A percentile compares a stretch with the other conserved stretches of the same genome.
Evolutionary conservation across 441 rosid genomes (phyloP).

Genomic region (Bruguiera hainesii): DNA sequence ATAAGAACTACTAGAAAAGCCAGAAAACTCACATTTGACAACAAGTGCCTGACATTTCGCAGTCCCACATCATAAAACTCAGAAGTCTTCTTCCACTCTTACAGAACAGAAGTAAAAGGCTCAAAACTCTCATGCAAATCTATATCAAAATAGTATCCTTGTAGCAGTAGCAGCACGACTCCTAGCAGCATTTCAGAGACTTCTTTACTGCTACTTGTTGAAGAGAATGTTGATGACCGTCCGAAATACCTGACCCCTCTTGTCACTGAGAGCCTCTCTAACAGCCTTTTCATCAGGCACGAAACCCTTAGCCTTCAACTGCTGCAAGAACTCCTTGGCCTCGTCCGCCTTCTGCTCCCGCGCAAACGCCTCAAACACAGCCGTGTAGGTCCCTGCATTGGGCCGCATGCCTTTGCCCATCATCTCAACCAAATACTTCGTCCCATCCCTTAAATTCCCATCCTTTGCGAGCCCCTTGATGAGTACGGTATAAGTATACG

Average conservation of each 20-base stretch:
- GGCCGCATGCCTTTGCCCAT: constrained; percentile 54
- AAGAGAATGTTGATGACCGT: not conserved
- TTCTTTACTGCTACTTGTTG: not conserved
- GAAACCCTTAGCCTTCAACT: constrained; percentile 50
- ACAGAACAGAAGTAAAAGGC: too few species aligned
- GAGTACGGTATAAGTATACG: constrained; percentile 60
- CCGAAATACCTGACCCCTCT: constrained; percentile 3
- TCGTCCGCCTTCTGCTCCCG: constrained; percentile 43
- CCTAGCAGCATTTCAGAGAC: too few species aligned
- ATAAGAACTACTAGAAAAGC: too few species aligned
- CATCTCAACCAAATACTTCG: constrained; percentile 62
- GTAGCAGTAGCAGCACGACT: too few species aligned
- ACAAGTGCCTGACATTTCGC: too few species aligned
- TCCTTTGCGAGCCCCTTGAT: constrained; percentile 55
- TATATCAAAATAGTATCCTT: too few species aligned
- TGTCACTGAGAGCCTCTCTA: constrained; percentile 29
- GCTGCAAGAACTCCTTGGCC: constrained; percentile 21
- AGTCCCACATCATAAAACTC: too few species aligned
- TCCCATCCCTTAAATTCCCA: constrained; percentile 35
- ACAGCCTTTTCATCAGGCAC: constrained; percentile 47
- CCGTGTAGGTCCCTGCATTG: constrained; percentile 42
- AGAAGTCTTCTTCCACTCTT: too few species aligned
- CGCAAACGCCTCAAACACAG: constrained; percentile 53
- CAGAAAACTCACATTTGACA: too few species aligned
- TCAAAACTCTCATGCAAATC: too few species aligned